Evolutionary conservation across 1,284 basidiomycete genomes (phyloP).

Genomic region (Irpex rosettiformis): DNA sequence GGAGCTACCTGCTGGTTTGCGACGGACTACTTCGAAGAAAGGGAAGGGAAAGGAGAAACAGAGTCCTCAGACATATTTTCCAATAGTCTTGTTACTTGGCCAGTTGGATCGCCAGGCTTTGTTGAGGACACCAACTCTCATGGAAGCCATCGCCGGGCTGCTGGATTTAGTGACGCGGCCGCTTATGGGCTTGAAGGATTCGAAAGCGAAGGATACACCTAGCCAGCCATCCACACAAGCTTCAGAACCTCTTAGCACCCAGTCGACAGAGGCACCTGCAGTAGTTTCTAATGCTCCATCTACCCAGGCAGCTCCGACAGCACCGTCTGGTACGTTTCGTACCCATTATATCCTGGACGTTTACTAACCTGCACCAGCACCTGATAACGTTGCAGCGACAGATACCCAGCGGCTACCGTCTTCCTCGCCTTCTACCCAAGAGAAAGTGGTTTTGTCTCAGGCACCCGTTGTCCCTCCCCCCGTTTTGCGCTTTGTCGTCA

Average conservation of each 20-base stretch:
- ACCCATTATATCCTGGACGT: not conserved
- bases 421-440: slow-evolving; percentile 20
- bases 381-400: slow-evolving; percentile 17
- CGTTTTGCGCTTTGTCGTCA: slow-evolving; percentile 85
- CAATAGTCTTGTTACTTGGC: slow-evolving; percentile 83
- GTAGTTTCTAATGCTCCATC: not conserved
- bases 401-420: not conserved
- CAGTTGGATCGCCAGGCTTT: slow-evolving; percentile 84
- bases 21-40: slow-evolving; percentile 69
- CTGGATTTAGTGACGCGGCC: slow-evolving; percentile 86
- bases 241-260: not conserved
- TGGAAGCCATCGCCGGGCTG: slow-evolving; percentile 87
- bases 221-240: slow-evolving; percentile 6
- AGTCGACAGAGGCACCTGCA: not conserved
- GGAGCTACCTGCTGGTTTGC: slow-evolving; percentile 76
- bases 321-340: not conserved
- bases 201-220: slow-evolving; percentile 26
- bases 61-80: slow-evolving; percentile 78
- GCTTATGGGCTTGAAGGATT: slow-evolving; percentile 58
- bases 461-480: slow-evolving; percentile 82
- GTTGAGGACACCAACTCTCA: slow-evolving; percentile 82
- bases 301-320: not conserved
- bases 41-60: slow-evolving; percentile 93
- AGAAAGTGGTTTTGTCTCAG: slow-evolving; percentile 62
- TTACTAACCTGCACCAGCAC: not conserved